phyloP scores from a whole-genome alignment of 352 stramenopile genomes.

The Pythium graminicola region DNA sequence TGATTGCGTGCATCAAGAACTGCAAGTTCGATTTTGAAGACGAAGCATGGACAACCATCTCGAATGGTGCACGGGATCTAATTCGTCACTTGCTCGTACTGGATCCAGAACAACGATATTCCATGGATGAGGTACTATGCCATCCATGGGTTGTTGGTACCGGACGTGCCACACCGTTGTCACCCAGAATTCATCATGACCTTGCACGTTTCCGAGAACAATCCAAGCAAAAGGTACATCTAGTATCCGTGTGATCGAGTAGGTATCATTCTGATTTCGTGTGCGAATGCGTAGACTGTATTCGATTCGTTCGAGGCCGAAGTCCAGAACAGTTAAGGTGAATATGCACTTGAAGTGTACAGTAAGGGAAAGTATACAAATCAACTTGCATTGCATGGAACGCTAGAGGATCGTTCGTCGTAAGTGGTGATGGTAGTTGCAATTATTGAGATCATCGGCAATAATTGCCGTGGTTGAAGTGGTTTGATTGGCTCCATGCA shows the following conservation, averaged over 20 bases:
- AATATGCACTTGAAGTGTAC: background rate
- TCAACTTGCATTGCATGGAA: too few relatives aligned
- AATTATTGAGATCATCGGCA: too few relatives aligned
- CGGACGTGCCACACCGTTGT: conserved; percentile 39
- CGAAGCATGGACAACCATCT: conserved; percentile 62
- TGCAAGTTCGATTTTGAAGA: conserved; percentile 73
- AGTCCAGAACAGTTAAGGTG: conserved; percentile 13
- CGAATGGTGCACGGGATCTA: conserved; percentile 55
- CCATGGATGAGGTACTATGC: conserved; percentile 55
- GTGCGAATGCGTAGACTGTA: background rate
- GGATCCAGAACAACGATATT: conserved; percentile 55
- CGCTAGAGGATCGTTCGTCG: too few relatives aligned
- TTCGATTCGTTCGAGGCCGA: conserved; percentile 27
- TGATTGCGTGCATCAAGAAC: conserved; percentile 76
- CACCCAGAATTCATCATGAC: conserved; percentile 61
- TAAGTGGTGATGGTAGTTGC: too few relatives aligned
- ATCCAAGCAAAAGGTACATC: conserved; percentile 43
- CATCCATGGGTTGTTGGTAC: conserved; percentile 59
- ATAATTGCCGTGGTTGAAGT: conserved; percentile 1
- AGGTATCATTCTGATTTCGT: background rate
- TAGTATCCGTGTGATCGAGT: background rate
- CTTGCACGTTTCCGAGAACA: conserved; percentile 54
- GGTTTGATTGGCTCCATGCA: conserved; percentile 6
- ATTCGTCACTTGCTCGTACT: conserved; percentile 73
- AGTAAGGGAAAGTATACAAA: background rate